These are phyloP conservation scores for Termitomyces sp. DNA, from an alignment of 768 basidiomycete species.

Conservation along the genomic window DNA sequence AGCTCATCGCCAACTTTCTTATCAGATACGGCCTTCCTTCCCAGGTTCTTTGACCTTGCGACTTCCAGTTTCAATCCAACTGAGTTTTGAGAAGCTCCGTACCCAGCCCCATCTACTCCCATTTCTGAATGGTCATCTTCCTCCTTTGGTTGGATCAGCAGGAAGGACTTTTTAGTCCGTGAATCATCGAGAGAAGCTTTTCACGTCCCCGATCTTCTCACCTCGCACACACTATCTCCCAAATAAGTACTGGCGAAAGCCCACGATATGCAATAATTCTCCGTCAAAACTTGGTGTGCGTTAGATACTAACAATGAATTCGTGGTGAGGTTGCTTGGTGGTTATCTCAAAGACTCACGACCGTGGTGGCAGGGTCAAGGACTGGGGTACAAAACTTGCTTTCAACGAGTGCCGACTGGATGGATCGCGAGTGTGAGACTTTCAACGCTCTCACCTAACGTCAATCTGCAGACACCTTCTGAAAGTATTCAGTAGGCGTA, in stretches of 20 bases:
- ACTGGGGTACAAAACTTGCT: background rate
- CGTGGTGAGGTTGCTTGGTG: background rate
- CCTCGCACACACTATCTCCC: background rate
- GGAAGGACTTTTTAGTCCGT: background rate
- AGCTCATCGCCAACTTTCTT: background rate
- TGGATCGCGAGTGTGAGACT: background rate
- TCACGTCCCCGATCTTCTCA: background rate
- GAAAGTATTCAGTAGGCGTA: background rate
- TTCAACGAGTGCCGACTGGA: background rate
- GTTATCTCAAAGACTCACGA: background rate
- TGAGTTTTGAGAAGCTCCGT: background rate
- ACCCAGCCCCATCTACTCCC: background rate
- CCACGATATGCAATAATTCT: background rate
- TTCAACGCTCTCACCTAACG: background rate
- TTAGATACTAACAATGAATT: background rate
- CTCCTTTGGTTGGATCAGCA: background rate
- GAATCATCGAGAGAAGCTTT: background rate
- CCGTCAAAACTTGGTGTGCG: background rate
- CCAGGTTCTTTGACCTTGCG: background rate
- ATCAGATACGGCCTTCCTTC: background rate
- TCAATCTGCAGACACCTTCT: background rate
- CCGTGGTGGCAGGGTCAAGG: background rate
- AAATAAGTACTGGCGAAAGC: background rate
- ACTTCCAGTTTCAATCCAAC: background rate
- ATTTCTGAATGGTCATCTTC: background rate